These are phyloP conservation scores for Malassezia slooffiae DNA, from an alignment of 1,284 basidiomycete genomes.

Conservation along the genomic window DNA sequence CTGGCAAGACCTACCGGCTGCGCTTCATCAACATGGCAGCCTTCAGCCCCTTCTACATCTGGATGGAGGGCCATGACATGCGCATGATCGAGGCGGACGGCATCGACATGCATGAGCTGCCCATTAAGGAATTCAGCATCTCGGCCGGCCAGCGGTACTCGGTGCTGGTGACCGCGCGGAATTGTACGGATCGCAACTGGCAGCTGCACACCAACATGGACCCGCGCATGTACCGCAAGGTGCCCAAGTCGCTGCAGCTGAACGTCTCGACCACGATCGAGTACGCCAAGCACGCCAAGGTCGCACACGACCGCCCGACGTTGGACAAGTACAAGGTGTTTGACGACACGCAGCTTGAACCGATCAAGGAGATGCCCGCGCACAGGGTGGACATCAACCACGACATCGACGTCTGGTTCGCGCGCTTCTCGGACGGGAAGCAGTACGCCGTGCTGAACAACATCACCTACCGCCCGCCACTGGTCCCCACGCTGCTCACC, in stretches of 20 bases:
- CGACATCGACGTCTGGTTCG: constrained; percentile 49
- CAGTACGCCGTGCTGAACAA: constrained; percentile 48
- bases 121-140: constrained; percentile 61
- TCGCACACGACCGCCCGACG: constrained; percentile 18
- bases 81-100: constrained; percentile 79
- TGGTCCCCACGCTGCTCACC: constrained; percentile 11
- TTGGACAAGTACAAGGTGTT: constrained; percentile 38
- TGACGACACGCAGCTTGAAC: constrained; percentile 49
- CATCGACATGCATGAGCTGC: constrained; percentile 62
- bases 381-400: constrained; percentile 43
- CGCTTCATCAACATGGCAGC: constrained; percentile 66
- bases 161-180: constrained; percentile 74
- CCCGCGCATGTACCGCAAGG: constrained; percentile 49
- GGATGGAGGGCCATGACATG: constrained; percentile 84
- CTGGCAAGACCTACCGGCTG: constrained; percentile 63
- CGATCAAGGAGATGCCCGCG: constrained; percentile 42
- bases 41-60: constrained; percentile 21
- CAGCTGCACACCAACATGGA: constrained; percentile 83
- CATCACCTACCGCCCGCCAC: constrained; percentile 24
- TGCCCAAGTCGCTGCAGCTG: constrained; percentile 27
- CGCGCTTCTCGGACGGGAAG: constrained; percentile 48
- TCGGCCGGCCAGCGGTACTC: constrained; percentile 89
- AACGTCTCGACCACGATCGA: constrained; percentile 32
- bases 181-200: constrained; percentile 75
- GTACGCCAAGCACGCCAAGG: constrained; percentile 18